Evolutionary conservation across 2,329 filamentous ascomycete genomes (phyloP).

Genomic region (Talaromyces sp.): DNA sequence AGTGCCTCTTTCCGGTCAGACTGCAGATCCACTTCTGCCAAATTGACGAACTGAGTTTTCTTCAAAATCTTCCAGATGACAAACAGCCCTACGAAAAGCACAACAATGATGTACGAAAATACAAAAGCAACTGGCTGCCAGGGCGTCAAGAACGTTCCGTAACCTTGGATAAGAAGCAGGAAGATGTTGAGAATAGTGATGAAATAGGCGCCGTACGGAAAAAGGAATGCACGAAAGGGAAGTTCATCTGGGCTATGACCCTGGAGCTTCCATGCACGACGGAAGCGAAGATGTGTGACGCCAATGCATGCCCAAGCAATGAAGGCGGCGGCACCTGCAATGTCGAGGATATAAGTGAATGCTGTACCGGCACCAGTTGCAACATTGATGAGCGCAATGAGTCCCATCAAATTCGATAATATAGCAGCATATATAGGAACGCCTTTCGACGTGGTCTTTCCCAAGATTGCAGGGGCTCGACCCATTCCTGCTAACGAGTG

Average conservation of each 20-base stretch:
- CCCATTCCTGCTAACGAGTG: conserved; percentile 57
- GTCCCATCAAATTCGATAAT: conserved; percentile 50
- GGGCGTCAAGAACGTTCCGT: conserved; percentile 8
- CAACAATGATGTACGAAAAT: conserved; percentile 17
- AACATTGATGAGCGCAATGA: conserved; percentile 66
- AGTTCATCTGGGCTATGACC: conserved; percentile 10
- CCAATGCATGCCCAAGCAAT: conserved; percentile 18
- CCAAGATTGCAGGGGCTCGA: conserved; percentile 43
- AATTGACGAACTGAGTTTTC: conserved; percentile 10
- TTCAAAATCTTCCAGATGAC: conserved; percentile 13
- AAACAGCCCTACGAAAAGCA: conserved; percentile 13
- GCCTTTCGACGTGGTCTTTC: conserved; percentile 39
- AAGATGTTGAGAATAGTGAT: conserved; percentile 13
- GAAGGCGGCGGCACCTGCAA: conserved; percentile 25
- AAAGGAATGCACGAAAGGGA: conserved; percentile 15
- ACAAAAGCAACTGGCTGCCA: conserved; percentile 17
- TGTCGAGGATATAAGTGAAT: conserved; percentile 43
- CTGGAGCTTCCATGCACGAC: conserved; percentile 15
- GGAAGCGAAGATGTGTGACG: conserved; percentile 14
- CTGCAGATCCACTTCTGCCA: conserved; percentile 12
- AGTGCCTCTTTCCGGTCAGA: conserved; percentile 9
- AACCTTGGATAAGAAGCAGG: conserved; percentile 15
- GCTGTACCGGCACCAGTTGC: conserved; percentile 59
- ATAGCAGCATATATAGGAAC: conserved; percentile 43
- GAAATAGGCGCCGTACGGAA: conserved; percentile 14